Evolutionary conservation across 108 stramenopile species (phyloP).

Genomic region (Nitzschia putrida): DNA sequence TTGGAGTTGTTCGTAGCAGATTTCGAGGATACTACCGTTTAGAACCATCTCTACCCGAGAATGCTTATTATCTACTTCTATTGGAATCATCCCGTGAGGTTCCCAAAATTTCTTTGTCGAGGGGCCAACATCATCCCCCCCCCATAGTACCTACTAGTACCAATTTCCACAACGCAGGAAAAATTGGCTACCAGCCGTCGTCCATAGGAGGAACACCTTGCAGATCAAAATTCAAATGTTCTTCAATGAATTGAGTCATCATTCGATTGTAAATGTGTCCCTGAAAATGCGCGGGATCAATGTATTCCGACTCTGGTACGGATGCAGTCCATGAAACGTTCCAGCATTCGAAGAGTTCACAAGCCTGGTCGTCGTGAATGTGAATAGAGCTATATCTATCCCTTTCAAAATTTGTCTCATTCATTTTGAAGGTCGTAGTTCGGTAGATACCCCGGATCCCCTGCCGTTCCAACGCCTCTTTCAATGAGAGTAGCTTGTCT

Average conservation of each 20-base stretch:
- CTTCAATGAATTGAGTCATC: conserved; percentile 9
- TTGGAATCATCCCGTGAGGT: too few relatives aligned
- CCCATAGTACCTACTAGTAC: too few relatives aligned
- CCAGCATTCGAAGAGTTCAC: conserved; percentile 19
- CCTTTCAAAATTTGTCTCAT: neutral
- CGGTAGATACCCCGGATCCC: conserved; percentile 37
- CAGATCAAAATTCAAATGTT: too few relatives aligned
- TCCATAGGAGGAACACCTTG: too few relatives aligned
- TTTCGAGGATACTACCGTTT: too few relatives aligned
- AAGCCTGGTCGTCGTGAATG: conserved; percentile 7
- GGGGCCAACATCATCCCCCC: too few relatives aligned
- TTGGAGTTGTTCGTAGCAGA: too few relatives aligned
- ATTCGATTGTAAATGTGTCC: conserved; percentile 17
- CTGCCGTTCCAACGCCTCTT: conserved; percentile 10
- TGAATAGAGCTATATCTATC: neutral
- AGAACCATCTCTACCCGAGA: too few relatives aligned
- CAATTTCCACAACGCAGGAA: too few relatives aligned
- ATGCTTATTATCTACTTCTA: too few relatives aligned
- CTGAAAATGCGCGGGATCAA: conserved; percentile 20
- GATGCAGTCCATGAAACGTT: conserved; percentile 19
- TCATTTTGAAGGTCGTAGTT: conserved; percentile 29
- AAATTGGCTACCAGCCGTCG: too few relatives aligned
- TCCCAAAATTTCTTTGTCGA: too few relatives aligned
- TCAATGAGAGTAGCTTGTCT: neutral
- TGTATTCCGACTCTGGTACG: conserved; percentile 8